Conservation (phyloP, 345 rosid species). For the Lepidium sativum region DNA sequence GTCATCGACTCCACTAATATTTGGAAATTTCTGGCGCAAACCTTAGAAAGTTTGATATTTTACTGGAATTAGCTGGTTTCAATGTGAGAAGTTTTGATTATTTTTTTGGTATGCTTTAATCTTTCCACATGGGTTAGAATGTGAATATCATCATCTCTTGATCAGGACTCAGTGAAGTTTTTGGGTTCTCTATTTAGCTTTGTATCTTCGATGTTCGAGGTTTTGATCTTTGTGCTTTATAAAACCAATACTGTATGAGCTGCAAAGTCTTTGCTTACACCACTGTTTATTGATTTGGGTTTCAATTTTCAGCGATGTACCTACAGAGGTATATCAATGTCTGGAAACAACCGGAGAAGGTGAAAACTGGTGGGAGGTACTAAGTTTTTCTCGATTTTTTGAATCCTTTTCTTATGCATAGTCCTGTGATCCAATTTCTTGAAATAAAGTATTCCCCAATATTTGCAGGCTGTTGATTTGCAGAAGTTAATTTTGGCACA, state of each 20-base stretch:
- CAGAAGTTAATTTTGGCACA: slow-evolving; percentile 93
- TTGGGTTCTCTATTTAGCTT: neutral
- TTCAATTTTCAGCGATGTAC: slow-evolving; percentile 51
- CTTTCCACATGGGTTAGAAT: neutral
- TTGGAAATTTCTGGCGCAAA: neutral
- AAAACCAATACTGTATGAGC: neutral
- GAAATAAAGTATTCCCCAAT: neutral
- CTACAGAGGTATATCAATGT: slow-evolving; percentile 56
- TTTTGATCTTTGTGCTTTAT: neutral
- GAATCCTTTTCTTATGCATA: neutral
- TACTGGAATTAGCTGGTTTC: neutral
- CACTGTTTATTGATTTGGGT: neutral
- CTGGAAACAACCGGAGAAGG: slow-evolving; percentile 60
- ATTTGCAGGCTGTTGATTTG: slow-evolving; percentile 68
- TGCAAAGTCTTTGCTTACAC: neutral
- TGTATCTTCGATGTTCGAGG: neutral
- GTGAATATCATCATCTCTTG: slow-evolving; percentile 5
- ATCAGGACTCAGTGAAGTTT: neutral
- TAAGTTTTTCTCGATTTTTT: neutral
- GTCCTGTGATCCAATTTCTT: neutral
- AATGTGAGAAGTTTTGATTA: neutral
- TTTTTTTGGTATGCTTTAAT: neutral
- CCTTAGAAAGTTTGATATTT: neutral
- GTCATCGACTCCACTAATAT: neutral
- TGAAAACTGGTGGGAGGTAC: slow-evolving; percentile 99